Conservation (phyloP, 768 basidiomycete genomes). For the Serendipita sp. region DNA sequence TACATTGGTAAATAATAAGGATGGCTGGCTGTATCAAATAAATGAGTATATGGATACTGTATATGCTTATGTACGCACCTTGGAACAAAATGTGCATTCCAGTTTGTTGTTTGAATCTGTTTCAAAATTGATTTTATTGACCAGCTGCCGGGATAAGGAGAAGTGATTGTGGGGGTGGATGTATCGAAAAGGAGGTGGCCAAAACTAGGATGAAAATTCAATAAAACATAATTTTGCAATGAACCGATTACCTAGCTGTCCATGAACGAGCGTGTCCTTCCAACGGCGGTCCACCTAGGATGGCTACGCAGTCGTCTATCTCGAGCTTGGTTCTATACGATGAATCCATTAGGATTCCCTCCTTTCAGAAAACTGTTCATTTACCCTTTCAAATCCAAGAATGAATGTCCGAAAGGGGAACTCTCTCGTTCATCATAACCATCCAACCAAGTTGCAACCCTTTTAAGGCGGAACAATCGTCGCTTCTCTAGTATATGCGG, state of each 20-base stretch:
- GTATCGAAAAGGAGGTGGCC: neutral
- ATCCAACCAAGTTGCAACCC: neutral
- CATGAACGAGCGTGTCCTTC: neutral
- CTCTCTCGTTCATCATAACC: neutral
- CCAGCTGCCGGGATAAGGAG: neutral
- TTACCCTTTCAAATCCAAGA: too few species aligned
- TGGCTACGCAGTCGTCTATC: neutral
- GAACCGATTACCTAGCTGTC: neutral
- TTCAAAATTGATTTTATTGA: too few species aligned
- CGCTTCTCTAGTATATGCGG: neutral
- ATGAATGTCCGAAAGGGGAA: neutral
- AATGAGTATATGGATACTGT: neutral
- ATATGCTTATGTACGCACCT: neutral
- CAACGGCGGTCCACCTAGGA: neutral
- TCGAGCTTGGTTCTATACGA: neutral
- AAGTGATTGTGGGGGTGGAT: neutral
- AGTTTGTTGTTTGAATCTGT: too few species aligned
- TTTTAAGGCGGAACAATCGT: neutral
- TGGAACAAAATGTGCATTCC: neutral
- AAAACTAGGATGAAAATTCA: neutral
- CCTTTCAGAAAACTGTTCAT: too few species aligned
- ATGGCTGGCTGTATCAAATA: neutral
- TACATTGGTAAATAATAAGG: neutral
- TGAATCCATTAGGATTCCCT: too few species aligned
- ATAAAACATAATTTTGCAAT: neutral